Conservation (phyloP, 129 eudicot genomes). For the Pittosporum tobira region DNA sequence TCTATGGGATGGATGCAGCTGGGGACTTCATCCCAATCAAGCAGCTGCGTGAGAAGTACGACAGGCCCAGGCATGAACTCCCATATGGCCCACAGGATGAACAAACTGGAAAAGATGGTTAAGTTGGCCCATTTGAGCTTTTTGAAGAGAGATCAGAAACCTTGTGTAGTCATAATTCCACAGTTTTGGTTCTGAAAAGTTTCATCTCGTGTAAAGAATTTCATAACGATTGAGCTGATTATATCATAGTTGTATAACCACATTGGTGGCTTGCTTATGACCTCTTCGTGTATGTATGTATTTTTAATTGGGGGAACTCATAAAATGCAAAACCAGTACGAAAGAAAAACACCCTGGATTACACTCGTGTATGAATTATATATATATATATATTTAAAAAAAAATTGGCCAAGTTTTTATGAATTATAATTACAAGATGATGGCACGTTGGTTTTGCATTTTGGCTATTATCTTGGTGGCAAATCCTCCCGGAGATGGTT, state of each 20-base stretch:
- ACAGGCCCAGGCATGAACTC: constrained; percentile 77
- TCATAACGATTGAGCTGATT: background rate
- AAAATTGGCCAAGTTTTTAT: no score
- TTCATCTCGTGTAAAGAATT: constrained; percentile 6
- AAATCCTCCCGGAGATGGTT: no score
- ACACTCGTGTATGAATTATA: no score
- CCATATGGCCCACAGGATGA: constrained; percentile 64
- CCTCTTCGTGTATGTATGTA: background rate
- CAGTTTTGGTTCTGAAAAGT: background rate
- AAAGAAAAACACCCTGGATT: no score
- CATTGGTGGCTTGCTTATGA: background rate
- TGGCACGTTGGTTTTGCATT: no score
- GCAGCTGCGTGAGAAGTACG: constrained; percentile 88
- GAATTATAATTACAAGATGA: no score
- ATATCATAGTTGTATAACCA: no score
- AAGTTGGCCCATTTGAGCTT: background rate
- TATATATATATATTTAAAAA: no score
- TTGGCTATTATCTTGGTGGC: no score
- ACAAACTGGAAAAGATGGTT: constrained; percentile 33
- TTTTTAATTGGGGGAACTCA: no score
- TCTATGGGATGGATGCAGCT: constrained; percentile 82
- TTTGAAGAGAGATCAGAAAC: background rate
- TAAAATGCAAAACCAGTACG: no score
- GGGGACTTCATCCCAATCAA: constrained; percentile 88
- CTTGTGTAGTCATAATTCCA: background rate